A percentile compares a stretch with the other conserved stretches of the same genome.
Evolutionary conservation across 257 asterid species (phyloP).

Genomic region (Solanum chiquidenum): DNA sequence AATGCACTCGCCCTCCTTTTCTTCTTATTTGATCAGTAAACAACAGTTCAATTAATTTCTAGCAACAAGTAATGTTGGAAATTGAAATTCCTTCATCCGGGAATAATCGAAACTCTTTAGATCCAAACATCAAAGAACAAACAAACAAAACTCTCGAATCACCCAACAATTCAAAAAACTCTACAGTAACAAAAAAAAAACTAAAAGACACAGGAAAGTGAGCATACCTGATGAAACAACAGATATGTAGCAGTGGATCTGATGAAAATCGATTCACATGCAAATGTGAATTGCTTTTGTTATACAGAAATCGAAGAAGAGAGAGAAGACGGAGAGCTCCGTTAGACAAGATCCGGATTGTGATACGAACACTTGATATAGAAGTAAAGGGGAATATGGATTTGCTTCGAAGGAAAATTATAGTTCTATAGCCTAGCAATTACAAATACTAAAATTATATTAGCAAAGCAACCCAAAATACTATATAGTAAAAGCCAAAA

Average conservation of each 20-base stretch:
- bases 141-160: background rate
- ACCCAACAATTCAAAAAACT: background rate
- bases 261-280: background rate
- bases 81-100: background rate
- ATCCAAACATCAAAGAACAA: background rate
- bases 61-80: background rate
- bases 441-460: background rate
- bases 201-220: background rate
- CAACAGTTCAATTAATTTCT: background rate
- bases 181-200: background rate
- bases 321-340: background rate
- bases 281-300: background rate
- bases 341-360: background rate
- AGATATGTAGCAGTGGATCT: background rate
- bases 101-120: background rate
- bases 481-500: background rate
- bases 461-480: background rate
- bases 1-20: background rate
- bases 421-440: background rate
- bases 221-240: background rate
- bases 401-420: background rate
- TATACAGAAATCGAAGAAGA: background rate
- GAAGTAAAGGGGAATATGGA: background rate
- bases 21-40: background rate
- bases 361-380: background rate